These are phyloP conservation scores for Backusella mclennaniae DNA, from an alignment of 192 early-diverging fungal genomes.

Conservation along the genomic window DNA sequence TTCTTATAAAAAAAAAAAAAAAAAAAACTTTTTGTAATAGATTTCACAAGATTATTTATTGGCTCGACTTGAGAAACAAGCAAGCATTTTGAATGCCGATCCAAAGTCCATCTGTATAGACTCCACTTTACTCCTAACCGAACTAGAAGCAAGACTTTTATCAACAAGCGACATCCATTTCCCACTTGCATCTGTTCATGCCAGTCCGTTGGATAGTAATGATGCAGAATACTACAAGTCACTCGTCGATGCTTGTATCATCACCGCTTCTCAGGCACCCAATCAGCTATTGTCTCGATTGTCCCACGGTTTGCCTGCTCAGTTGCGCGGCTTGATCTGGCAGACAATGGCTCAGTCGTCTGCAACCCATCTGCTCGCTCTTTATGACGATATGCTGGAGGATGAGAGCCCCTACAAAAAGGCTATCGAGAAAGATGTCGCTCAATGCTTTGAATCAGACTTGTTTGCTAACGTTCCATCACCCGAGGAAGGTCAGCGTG, in stretches of 20 bases:
- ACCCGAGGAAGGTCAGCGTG: slow-evolving; percentile 74
- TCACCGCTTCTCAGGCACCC: slow-evolving; percentile 67
- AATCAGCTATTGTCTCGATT: slow-evolving; percentile 66
- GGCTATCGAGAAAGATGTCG: slow-evolving; percentile 83
- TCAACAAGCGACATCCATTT: background rate
- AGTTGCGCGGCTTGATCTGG: slow-evolving; percentile 87
- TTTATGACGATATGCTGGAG: slow-evolving; percentile 72
- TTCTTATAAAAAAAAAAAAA: too few species aligned
- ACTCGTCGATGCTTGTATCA: slow-evolving; percentile 47
- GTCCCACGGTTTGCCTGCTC: slow-evolving; percentile 84
- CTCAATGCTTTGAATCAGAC: slow-evolving; percentile 82
- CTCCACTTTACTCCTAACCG: slow-evolving; percentile 52
- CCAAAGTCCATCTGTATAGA: slow-evolving; percentile 61
- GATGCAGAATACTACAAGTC: slow-evolving; percentile 73
- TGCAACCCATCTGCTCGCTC: slow-evolving; percentile 73
- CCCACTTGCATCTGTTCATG: slow-evolving; percentile 33
- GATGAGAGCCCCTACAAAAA: slow-evolving; percentile 69
- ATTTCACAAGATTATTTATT: slow-evolving; percentile 52
- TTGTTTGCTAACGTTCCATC: slow-evolving; percentile 76
- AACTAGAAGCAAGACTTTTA: slow-evolving; percentile 29
- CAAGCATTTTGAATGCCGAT: slow-evolving; percentile 51
- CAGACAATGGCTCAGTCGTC: slow-evolving; percentile 85
- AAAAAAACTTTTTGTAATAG: slow-evolving; percentile 25
- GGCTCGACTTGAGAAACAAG: slow-evolving; percentile 57
- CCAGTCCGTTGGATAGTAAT: slow-evolving; percentile 46